These are phyloP conservation scores for Vitis cinerea DNA, from an alignment of 164 flowering plant species.

Conservation along the genomic window DNA sequence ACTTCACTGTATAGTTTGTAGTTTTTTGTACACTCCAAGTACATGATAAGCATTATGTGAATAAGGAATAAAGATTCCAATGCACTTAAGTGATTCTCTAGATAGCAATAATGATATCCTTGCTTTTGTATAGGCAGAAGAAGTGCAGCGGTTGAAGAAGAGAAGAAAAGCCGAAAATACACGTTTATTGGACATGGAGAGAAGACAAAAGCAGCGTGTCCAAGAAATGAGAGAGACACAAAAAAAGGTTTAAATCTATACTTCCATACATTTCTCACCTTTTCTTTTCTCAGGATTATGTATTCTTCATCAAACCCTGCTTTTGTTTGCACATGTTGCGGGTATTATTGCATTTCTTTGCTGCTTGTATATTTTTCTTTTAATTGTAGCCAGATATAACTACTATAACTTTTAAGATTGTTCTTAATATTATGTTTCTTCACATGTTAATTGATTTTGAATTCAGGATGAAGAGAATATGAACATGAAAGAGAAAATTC, in stretches of 20 bases:
- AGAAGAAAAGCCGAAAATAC: conserved; percentile 62
- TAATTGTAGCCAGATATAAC: neutral
- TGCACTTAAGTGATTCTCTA: too few relatives aligned
- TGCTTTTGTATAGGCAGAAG: conserved; percentile 66
- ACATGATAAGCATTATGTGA: too few relatives aligned
- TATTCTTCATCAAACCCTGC: neutral
- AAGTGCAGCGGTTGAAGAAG: conserved; percentile 66
- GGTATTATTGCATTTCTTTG: neutral
- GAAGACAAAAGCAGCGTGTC: conserved; percentile 77
- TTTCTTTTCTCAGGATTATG: neutral
- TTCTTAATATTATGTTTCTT: neutral
- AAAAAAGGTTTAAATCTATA: conserved; percentile 54
- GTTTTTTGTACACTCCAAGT: too few relatives aligned
- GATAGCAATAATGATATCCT: conserved; percentile 1
- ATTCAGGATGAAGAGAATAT: conserved; percentile 73
- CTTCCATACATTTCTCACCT: neutral
- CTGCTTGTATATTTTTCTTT: neutral
- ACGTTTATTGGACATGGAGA: conserved; percentile 78
- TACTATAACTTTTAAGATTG: neutral
- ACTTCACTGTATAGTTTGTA: too few relatives aligned
- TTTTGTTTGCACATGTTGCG: neutral
- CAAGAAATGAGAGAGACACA: conserved; percentile 79
- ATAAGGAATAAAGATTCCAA: too few relatives aligned
- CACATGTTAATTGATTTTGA: conserved; percentile 5
- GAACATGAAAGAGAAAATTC: conserved; percentile 73